Base-by-base conservation (phyloP, 306 rosid species). In the Fragaria iinumae region DNA sequence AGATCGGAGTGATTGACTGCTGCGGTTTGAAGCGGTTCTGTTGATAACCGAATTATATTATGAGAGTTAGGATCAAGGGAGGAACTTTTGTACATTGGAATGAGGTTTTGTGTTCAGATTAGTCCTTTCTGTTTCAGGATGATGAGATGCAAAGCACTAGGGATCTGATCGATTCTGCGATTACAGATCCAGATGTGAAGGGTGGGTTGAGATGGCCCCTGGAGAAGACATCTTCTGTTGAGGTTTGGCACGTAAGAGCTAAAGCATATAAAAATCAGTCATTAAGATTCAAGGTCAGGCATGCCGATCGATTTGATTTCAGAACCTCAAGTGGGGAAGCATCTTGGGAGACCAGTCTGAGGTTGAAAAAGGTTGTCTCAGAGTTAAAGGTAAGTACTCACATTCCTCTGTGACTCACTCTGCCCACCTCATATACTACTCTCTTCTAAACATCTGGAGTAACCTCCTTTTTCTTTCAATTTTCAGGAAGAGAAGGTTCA, bases 121-220 rank as follows among this genome's bases (percentile, higher is more conserved):
- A 44, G 27, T 68, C n/a, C 18, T 47, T 75, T 45, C 63, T 77
- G 38, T 76, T 55, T 70, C 78, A 86, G 91, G 86, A 87, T 78
- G 88, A 87, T 76, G 93, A 89, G 55, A 67, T 86, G 81, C 79
- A 82, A 71, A 72, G 77, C 79, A 79, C 86, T 50, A 50, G 43
- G 78, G 80, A 72, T 23, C 81, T 89, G 82, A 48, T 89, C 41
- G 76, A 71, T 43, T 78, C 82, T 65, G 91, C 93, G 8, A 67
- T 85, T 74, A 67, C 82, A 20, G 90, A 89, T 83, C 48, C 82
- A 52, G 73, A 80, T 71, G 90, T 85, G 80, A 85, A 78, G 84
- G 91, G 93, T 76, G 88, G 93, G 57, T 83, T 89, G 85, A 87
- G 88, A 79, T 89, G 93, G 93, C 68, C 88, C 18, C 21, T 82